Evolutionary conservation across 2,329 filamentous ascomycete species (phyloP), one percentile per base, ranked within the genome.

Genomic region (Moelleriella libera): DNA sequence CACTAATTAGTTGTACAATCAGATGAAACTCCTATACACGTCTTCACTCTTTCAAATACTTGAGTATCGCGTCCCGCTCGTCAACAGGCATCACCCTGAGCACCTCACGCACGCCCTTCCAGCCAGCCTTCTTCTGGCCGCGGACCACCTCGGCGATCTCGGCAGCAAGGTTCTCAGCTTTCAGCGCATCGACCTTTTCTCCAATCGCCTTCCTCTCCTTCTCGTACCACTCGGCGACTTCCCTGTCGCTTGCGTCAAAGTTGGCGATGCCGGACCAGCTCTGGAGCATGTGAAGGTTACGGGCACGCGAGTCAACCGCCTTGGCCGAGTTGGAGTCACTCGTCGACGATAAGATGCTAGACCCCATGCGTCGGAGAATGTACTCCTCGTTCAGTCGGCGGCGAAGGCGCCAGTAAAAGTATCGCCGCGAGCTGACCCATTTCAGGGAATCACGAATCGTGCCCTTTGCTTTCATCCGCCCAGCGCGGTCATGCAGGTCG

Each of bases 401-500:
- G 67, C 94, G 89, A 52, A 96, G 83, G 68, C 92, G 90, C 92
- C 94, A 98, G 84, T 97, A 98, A 76, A 98, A 97, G 86, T 92
- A 97, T 62, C 90, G 84, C 54, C 92, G 83, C 8, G 90, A 83
- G 58, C 95, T 85, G 63, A 79, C 75, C 92, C 90, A 97, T 60
- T 83, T 78, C 41, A 98, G 76, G 10, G 81, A 71, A 58, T 85
- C 78, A 53, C 92, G 88, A 59, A 98, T 95, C 49, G 85, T 83
- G 52, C 88, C 85, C 82, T 98, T 98, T 67, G 92, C 92, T 72
- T 95, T 80, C 92, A 98, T 98, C 68, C 92, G 88, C 50, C 89
- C 92, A 42, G 92, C 83, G 44, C 92, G 89, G 67, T 98, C 92
- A 72, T 98, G 92, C 45, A 98, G 77, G 66, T 98, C 92, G 50